Conservation (phyloP, 306 rosid species). For the Phaseolus lunatus region DNA sequence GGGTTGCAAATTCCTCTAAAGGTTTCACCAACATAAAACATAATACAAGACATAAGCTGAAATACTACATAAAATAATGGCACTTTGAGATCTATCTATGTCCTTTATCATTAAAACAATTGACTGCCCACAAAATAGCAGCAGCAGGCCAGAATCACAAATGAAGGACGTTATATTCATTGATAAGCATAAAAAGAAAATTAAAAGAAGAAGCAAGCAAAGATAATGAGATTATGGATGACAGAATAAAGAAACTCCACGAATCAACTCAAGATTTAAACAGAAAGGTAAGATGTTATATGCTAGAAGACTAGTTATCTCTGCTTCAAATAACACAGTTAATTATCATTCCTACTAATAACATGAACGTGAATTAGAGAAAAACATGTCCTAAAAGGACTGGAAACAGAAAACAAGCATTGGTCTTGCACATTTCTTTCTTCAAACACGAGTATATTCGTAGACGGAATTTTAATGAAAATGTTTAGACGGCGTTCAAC, state of each 20-base stretch:
- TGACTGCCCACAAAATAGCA: background rate
- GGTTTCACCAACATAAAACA: background rate
- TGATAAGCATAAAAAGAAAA: background rate
- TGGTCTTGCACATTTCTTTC: background rate
- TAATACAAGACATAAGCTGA: constrained; percentile 8
- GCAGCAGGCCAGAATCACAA: constrained; percentile 8
- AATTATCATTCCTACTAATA: background rate
- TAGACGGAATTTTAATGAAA: background rate
- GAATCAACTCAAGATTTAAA: constrained; percentile 13
- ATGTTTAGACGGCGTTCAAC: background rate
- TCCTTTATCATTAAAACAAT: constrained; percentile 1
- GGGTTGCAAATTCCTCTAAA: background rate
- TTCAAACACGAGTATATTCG: constrained; percentile 9
- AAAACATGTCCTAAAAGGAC: background rate
- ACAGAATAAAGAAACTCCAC: background rate
- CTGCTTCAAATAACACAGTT: background rate
- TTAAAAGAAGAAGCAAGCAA: background rate
- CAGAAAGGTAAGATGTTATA: background rate
- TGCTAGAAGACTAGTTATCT: constrained; percentile 4
- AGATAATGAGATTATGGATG: background rate
- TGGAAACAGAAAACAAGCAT: constrained; percentile 22
- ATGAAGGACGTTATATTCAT: background rate
- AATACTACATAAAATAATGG: background rate
- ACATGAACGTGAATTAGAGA: constrained; percentile 9
- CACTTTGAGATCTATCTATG: background rate